Evolutionary conservation across 768 basidiomycete genomes (phyloP).

Genomic region (Suillus subaureus): DNA sequence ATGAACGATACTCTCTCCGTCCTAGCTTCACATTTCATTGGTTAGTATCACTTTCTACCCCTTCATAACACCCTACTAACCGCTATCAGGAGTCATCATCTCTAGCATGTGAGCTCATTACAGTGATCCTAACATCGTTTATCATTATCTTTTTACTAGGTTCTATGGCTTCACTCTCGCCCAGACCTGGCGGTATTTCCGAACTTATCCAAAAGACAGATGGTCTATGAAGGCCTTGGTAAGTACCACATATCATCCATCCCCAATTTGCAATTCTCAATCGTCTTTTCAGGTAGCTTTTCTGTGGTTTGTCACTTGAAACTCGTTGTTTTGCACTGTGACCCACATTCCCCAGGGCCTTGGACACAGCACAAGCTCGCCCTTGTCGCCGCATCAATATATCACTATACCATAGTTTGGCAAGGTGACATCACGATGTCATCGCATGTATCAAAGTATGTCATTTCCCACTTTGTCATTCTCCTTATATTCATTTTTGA

Average conservation of each 20-base stretch:
- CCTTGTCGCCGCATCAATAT: constrained; percentile 33
- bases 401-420: constrained; percentile 35
- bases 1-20: constrained; percentile 24
- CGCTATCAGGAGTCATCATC: constrained; percentile 29
- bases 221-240: constrained; percentile 35
- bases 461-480: neutral
- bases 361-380: constrained; percentile 32
- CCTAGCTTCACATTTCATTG: constrained; percentile 31
- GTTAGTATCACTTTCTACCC: constrained; percentile 11
- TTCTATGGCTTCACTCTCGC: constrained; percentile 38
- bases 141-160: constrained; percentile 17
- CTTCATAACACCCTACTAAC: constrained; percentile 12
- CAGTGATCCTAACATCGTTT: neutral
- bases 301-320: constrained; percentile 22
- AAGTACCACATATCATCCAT: constrained; percentile 2
- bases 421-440: constrained; percentile 27
- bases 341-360: constrained; percentile 14
- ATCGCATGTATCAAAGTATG: constrained; percentile 31
- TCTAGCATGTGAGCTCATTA: constrained; percentile 31
- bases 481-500: neutral
- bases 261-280: neutral
- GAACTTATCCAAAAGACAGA: constrained; percentile 32
- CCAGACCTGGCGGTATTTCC: constrained; percentile 38
- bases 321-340: neutral
- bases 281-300: constrained; percentile 26